Percentiles rank a stretch among this genome's conserved stretches.
phyloP scores from a whole-genome alignment of 306 rosid genomes.

The Canavalia gladiata region DNA sequence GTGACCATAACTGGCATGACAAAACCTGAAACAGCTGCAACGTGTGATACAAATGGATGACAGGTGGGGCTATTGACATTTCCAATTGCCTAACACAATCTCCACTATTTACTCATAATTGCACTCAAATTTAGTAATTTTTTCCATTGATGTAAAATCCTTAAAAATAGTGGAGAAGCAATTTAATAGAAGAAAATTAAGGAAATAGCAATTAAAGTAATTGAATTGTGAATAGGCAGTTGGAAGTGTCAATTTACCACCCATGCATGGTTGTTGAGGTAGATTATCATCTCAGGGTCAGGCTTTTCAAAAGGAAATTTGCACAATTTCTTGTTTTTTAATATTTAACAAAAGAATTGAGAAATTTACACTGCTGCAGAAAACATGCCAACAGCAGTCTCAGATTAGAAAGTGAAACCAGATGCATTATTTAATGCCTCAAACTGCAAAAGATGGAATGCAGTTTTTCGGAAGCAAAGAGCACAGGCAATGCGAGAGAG shows the following conservation, averaged over 20 bases:
- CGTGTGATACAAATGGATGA: neutral
- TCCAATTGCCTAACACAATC: neutral
- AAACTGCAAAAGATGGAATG: neutral
- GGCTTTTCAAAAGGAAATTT: neutral
- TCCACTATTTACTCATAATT: neutral
- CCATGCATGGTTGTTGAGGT: neutral
- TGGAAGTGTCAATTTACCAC: neutral
- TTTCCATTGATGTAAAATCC: neutral
- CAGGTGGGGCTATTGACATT: neutral
- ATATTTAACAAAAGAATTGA: neutral
- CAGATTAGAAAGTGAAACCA: constrained; percentile 4
- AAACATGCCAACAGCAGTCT: neutral
- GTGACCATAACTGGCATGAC: neutral
- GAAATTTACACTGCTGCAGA: neutral
- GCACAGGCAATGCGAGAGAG: neutral
- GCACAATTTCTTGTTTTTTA: constrained; percentile 10
- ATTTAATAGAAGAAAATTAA: neutral
- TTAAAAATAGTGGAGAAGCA: neutral
- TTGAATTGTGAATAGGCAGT: neutral
- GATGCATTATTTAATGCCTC: neutral
- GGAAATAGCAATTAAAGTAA: neutral
- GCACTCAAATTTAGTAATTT: neutral
- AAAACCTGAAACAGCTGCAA: neutral
- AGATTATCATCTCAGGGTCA: neutral
- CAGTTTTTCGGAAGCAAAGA: neutral